Conservation (phyloP, 1,139 yeast species). For the Suhomyces anneliseae region DNA sequence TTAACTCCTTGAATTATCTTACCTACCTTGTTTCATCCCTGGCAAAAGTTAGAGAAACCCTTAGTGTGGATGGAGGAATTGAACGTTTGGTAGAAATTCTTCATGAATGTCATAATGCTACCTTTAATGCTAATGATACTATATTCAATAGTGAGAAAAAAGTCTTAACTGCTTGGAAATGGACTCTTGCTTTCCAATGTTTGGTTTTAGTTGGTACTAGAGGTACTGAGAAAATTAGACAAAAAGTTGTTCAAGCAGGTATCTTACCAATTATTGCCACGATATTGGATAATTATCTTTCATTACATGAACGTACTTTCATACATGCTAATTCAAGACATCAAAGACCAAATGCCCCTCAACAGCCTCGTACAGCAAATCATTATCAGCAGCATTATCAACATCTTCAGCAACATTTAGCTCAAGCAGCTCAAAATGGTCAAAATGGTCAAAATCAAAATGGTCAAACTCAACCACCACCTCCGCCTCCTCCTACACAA, state of each 20-base stretch:
- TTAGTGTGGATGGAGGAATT: constrained; percentile 87
- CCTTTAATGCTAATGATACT: constrained; percentile 32
- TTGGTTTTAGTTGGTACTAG: constrained; percentile 87
- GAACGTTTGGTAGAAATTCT: constrained; percentile 84
- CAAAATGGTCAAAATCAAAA: background rate
- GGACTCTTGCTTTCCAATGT: constrained; percentile 95
- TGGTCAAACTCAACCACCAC: constrained; percentile 1
- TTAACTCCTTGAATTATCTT: constrained; percentile 85
- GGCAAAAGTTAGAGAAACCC: constrained; percentile 86
- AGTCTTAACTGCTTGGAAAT: constrained; percentile 84
- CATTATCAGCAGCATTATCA: constrained; percentile 7
- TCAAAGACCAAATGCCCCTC: constrained; percentile 10
- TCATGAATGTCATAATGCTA: constrained; percentile 65
- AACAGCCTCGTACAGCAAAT: constrained; percentile 8
- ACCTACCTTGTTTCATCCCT: constrained; percentile 85
- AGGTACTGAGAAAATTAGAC: constrained; percentile 83
- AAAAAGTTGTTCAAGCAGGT: constrained; percentile 88
- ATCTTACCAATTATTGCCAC: constrained; percentile 90
- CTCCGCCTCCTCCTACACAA: background rate
- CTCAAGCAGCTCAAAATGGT: background rate
- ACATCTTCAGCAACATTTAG: constrained; percentile 2
- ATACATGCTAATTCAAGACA: constrained; percentile 30
- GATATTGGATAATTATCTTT: constrained; percentile 78
- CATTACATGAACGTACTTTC: constrained; percentile 42
- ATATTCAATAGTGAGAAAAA: constrained; percentile 49